Base-by-base conservation (phyloP, 2,329 filamentous ascomycete genomes). In the Penicillium sp. region DNA sequence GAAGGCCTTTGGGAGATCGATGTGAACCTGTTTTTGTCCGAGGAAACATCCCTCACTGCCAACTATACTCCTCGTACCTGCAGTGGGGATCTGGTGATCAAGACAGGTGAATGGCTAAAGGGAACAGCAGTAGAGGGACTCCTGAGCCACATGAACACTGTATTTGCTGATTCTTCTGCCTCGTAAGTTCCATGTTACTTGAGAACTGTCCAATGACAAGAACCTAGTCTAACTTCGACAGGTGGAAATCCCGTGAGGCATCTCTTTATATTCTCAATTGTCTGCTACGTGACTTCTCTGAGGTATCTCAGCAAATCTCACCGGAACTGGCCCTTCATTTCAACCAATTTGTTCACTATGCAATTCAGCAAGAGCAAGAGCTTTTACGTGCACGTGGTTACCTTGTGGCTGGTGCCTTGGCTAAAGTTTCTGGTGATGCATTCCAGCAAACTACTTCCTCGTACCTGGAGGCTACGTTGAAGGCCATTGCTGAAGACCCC, bases 1-100 rank as follows among this genome's bases (percentile, higher is more conserved):
- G 91, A 97, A 75, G 91, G 90, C 7, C 77, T 99, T 9, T 99
- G 94, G 94, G 91, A 97, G 65, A 91, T 97, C 59, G 94, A 99
- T 73, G 89, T 95, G 63, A 97, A 96, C 55, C 83, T 99, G 2
- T 99, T 95, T 74, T 81, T 99, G 45, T 93, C 92, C 1, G 94
- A 99, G 74, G 93, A 97, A 76, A 93, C 91, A 2, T 93, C 92
- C 2, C 89, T 97, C 18, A 96, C 92, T 12, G 90, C 92, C 29
- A 97, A 97, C 73, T 99, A 97, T 76, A 97, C 94, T 0, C 90
- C 94, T 14, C 86, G 94, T 63, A 96, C 91, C 18, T 94, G 93
- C 40, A 94, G 91, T 60, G 92, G 92, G 47, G 94, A 97, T 71
- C 79, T 99, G 47, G 82, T 96, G 26, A 92, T 96, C 75, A 97